Evolutionary conservation across 2,329 filamentous ascomycete species (phyloP).

Genomic region (Rutstroemia sydowiana): DNA sequence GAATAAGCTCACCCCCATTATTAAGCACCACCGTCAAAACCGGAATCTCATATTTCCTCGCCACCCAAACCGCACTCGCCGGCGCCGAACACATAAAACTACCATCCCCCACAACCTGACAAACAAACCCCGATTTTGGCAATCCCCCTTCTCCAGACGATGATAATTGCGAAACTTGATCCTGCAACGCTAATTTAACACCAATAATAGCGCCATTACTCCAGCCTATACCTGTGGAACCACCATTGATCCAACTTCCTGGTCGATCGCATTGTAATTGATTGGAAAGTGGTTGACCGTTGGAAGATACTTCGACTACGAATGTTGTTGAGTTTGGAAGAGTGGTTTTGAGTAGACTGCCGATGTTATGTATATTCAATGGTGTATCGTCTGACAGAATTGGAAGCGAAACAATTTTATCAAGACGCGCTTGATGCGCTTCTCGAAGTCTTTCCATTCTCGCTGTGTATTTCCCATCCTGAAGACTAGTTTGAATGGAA

Average conservation of each 20-base stretch:
- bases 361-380: conserved; percentile 37
- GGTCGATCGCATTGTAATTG: conserved; percentile 59
- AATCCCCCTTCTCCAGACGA: conserved; percentile 30
- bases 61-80: conserved; percentile 58
- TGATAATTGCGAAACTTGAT: conserved; percentile 40
- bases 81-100: conserved; percentile 57
- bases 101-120: conserved; percentile 57
- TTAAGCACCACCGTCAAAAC: conserved; percentile 17
- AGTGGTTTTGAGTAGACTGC: conserved; percentile 40
- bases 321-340: conserved; percentile 57
- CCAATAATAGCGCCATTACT: conserved; percentile 65
- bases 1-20: neutral
- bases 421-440: conserved; percentile 50
- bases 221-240: conserved; percentile 71
- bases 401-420: conserved; percentile 42
- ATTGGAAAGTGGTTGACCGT: conserved; percentile 55
- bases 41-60: conserved; percentile 23
- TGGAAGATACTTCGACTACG: conserved; percentile 68
- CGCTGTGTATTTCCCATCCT: conserved; percentile 29
- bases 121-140: conserved; percentile 34
- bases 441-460: conserved; percentile 48
- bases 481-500: conserved; percentile 34
- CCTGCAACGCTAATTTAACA: conserved; percentile 59
- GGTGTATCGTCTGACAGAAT: conserved; percentile 16
- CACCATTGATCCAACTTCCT: conserved; percentile 70